Evolutionary conservation across 2,329 filamentous ascomycete genomes (phyloP).

Genomic region (Hypoxylon rubiginosum): DNA sequence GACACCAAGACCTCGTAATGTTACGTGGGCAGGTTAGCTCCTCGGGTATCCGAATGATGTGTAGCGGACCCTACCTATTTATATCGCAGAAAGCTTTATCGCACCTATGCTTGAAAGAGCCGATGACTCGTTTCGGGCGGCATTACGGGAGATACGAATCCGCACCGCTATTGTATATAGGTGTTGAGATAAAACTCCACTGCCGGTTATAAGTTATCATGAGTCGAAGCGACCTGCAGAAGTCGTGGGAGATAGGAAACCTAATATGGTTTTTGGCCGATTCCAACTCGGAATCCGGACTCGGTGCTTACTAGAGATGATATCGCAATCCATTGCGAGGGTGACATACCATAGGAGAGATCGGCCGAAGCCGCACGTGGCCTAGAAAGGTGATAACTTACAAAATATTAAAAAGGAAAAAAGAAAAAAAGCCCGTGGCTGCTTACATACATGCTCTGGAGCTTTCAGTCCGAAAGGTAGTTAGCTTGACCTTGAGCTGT

Average conservation of each 20-base stretch:
- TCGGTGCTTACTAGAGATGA: not conserved
- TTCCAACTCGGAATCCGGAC: not conserved
- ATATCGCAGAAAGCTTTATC: not conserved
- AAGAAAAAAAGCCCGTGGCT: not conserved
- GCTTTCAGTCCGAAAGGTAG: conserved; percentile 22
- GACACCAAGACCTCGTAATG: conserved; percentile 7
- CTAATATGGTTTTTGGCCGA: not conserved
- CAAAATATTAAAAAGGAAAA: conserved; percentile 1
- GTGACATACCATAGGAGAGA: conserved; percentile 10
- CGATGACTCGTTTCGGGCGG: not conserved
- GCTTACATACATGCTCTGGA: conserved; percentile 15
- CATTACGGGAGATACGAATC: not conserved
- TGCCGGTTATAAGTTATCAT: too few species aligned
- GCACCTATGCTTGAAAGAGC: not conserved
- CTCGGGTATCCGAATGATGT: conserved; percentile 17
- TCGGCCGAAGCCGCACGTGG: conserved; percentile 16
- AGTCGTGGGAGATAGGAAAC: not conserved
- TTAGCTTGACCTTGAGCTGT: not conserved
- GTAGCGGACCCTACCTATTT: conserved; percentile 9
- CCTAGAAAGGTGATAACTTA: not conserved
- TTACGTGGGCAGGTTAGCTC: conserved; percentile 5
- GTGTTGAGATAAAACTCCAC: not conserved
- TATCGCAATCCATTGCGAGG: not conserved
- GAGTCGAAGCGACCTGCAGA: not conserved
- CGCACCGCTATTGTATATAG: not conserved